A percentile compares a stretch with the other conserved stretches of the same genome.
phyloP scores from a whole-genome alignment of 2,329 filamentous ascomycete genomes.

The Chaetomiaceae sp. region DNA sequence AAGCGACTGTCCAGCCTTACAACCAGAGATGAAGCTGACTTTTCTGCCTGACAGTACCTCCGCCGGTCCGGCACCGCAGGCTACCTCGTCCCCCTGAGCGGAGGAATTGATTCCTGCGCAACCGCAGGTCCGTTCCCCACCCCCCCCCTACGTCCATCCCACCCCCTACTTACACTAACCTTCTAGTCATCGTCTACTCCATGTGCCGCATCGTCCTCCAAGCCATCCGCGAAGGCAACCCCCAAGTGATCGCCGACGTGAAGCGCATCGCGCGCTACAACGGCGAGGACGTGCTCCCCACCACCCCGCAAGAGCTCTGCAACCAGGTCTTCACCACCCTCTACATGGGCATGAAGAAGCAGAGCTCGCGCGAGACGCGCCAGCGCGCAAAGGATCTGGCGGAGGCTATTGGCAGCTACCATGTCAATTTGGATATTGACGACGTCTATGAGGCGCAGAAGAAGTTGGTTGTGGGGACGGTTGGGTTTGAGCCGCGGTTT shows the following conservation, averaged over 20 bases:
- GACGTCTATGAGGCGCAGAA: constrained; percentile 57
- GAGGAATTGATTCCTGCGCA: constrained; percentile 56
- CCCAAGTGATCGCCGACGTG: constrained; percentile 36
- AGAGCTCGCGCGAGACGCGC: constrained; percentile 62
- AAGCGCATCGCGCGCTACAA: constrained; percentile 34
- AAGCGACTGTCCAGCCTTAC: neutral
- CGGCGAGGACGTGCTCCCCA: constrained; percentile 38
- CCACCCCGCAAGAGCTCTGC: constrained; percentile 54
- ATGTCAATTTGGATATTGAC: constrained; percentile 72
- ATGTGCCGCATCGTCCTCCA: constrained; percentile 55
- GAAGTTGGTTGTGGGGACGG: constrained; percentile 53
- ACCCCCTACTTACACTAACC: neutral
- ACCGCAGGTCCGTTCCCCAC: constrained; percentile 28
- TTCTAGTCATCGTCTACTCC: constrained; percentile 34
- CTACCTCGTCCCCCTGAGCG: constrained; percentile 53
- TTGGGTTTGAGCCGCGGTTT: constrained; percentile 52
- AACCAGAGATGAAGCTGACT: neutral
- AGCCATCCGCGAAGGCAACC: constrained; percentile 44
- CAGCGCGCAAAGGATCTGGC: constrained; percentile 59
- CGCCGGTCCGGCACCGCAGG: constrained; percentile 45
- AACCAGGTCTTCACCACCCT: constrained; percentile 49
- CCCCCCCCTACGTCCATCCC: constrained; percentile 12
- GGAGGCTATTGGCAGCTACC: constrained; percentile 63
- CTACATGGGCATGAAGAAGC: constrained; percentile 68
- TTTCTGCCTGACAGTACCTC: constrained; percentile 41